These are phyloP conservation scores for Phytophthora hibernalis DNA, from an alignment of 352 stramenopile genomes.

Conservation along the genomic window DNA sequence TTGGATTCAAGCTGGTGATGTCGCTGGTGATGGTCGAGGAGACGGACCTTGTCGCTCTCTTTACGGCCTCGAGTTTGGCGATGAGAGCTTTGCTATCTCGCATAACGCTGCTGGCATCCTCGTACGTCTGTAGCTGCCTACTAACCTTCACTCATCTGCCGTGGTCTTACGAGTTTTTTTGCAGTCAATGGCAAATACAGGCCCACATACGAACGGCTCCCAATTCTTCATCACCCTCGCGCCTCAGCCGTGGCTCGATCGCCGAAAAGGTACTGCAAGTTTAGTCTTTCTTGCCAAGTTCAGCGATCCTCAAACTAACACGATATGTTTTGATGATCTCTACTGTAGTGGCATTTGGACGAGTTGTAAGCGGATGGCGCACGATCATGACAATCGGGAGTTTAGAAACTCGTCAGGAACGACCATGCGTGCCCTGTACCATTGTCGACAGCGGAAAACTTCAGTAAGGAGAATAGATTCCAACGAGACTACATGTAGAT, in stretches of 20 bases:
- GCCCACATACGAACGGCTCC: slow-evolving; percentile 96
- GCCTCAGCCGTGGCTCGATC: slow-evolving; percentile 70
- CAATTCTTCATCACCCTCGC: slow-evolving; percentile 99
- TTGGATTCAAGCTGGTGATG: slow-evolving; percentile 83
- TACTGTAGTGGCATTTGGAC: slow-evolving; percentile 77
- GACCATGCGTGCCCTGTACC: slow-evolving; percentile 65
- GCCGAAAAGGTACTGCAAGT: slow-evolving; percentile 58
- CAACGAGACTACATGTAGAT: too few relatives aligned
- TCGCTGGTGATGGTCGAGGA: slow-evolving; percentile 49
- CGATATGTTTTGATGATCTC: slow-evolving; percentile 5
- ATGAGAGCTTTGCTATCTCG: slow-evolving; percentile 79
- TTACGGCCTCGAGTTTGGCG: slow-evolving; percentile 66
- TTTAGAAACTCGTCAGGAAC: slow-evolving; percentile 61
- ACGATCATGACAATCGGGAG: slow-evolving; percentile 59
- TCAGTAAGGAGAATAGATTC: slow-evolving; percentile 36
- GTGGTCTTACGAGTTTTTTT: slow-evolving; percentile 9
- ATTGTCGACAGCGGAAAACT: slow-evolving; percentile 76
- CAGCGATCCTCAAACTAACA: background rate
- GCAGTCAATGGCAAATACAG: slow-evolving; percentile 96
- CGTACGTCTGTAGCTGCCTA: slow-evolving; percentile 35
- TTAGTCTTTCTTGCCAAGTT: background rate
- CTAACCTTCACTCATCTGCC: background rate
- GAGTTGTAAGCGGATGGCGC: slow-evolving; percentile 69
- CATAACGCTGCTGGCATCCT: slow-evolving; percentile 71
- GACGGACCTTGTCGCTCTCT: slow-evolving; percentile 62